Evolutionary conservation across 2,329 filamentous ascomycete species (phyloP).

Genomic region (Ceratocystis eucalypticola): DNA sequence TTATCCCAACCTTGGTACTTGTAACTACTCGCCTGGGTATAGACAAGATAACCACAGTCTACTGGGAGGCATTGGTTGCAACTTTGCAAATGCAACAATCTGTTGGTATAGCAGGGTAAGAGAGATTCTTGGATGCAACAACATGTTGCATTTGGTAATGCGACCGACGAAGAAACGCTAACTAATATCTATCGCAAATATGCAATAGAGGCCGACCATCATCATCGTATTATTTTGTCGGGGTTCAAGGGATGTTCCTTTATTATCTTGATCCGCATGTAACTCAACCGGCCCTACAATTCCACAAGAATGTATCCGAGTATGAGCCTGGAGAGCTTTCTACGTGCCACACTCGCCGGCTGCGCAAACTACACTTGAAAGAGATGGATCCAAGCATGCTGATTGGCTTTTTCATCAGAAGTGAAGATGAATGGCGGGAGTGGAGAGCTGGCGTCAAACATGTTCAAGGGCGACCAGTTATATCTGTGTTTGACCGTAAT

Average conservation of each 20-base stretch:
- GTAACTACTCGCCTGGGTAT: slow-evolving; percentile 83
- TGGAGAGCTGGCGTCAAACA: slow-evolving; percentile 69
- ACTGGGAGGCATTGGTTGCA: slow-evolving; percentile 84
- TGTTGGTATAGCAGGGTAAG: slow-evolving; percentile 88
- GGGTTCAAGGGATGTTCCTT: slow-evolving; percentile 55
- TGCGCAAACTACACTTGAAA: slow-evolving; percentile 68
- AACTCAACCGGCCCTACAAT: slow-evolving; percentile 60
- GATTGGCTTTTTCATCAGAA: slow-evolving; percentile 76
- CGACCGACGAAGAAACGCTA: not conserved
- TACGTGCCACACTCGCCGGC: slow-evolving; percentile 73
- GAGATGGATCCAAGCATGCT: slow-evolving; percentile 99
- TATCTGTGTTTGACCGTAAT: slow-evolving; percentile 66
- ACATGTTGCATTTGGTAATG: not conserved
- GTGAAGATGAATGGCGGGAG: slow-evolving; percentile 67
- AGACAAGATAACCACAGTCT: slow-evolving; percentile 85
- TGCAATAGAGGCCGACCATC: slow-evolving; percentile 66
- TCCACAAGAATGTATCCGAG: slow-evolving; percentile 39
- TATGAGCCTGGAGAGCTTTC: slow-evolving; percentile 62
- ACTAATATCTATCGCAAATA: slow-evolving; percentile 11
- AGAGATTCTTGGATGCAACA: not conserved
- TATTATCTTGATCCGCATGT: slow-evolving; percentile 94
- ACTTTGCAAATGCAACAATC: slow-evolving; percentile 79
- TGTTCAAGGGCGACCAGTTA: slow-evolving; percentile 68
- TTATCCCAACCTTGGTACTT: slow-evolving; percentile 76
- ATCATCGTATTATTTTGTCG: slow-evolving; percentile 57